A percentile compares a stretch with the other conserved stretches of the same genome.
phyloP scores from a whole-genome alignment of 2,329 filamentous ascomycete genomes.

The Alternaria tenuissima region DNA sequence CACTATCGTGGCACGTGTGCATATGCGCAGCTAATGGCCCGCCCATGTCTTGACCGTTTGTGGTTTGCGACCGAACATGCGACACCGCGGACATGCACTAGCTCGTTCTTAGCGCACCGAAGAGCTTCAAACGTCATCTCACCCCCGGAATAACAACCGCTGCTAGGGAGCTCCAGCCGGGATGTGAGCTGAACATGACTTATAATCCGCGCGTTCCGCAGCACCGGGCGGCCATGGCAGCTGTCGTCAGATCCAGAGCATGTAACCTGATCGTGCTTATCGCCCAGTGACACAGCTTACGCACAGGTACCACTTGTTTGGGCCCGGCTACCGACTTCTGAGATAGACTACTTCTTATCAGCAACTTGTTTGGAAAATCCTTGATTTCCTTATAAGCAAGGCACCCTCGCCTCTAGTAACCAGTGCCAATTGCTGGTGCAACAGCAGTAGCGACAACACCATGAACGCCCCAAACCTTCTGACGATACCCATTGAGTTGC shows the following conservation, averaged over 20 bases:
- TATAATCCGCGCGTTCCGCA: conserved; percentile 16
- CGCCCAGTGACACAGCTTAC: conserved; percentile 2
- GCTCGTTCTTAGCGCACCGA: conserved; percentile 4
- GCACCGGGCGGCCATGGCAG: not conserved
- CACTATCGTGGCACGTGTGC: conserved; percentile 16
- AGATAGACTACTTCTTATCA: conserved; percentile 11
- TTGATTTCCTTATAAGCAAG: conserved; percentile 1
- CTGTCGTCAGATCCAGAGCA: conserved; percentile 10
- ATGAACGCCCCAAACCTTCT: conserved; percentile 37
- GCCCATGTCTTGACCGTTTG: conserved; percentile 1
- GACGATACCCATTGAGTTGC: conserved; percentile 43
- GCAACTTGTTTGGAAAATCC: not conserved
- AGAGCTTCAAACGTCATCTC: conserved; percentile 16
- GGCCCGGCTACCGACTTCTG: not conserved
- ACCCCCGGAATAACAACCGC: conserved; percentile 4
- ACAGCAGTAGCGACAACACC: conserved; percentile 9
- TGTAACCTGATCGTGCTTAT: conserved; percentile 8
- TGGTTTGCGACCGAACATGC: conserved; percentile 2
- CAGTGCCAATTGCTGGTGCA: conserved; percentile 16
- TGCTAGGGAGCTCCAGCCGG: conserved; percentile 3
- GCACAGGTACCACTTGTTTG: conserved; percentile 1
- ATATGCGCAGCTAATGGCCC: conserved; percentile 21
- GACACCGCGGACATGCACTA: conserved; percentile 6
- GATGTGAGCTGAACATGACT: conserved; percentile 6
- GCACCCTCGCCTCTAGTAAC: conserved; percentile 8